A percentile compares a stretch with the other conserved stretches of the same genome.
These are phyloP conservation scores for Hypsizygus marmoreus DNA, from an alignment of 768 basidiomycete genomes.

Conservation along the genomic window DNA sequence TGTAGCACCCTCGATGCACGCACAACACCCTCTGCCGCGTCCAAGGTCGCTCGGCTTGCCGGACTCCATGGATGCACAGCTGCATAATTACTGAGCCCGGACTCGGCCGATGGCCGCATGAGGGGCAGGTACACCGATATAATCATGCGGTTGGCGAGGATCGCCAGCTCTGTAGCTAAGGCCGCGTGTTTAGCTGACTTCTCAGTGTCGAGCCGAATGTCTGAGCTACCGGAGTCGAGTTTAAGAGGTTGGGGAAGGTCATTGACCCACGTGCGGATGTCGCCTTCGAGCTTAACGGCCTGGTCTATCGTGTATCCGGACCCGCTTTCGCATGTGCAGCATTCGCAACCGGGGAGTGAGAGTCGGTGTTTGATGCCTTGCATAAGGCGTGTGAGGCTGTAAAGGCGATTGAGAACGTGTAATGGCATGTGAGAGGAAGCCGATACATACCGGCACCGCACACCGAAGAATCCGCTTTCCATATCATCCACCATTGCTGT, in stretches of 20 bases:
- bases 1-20: constrained; percentile 49
- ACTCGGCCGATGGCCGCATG: constrained; percentile 33
- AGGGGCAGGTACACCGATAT: constrained; percentile 73
- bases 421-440: constrained; percentile 4
- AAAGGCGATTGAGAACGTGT: not conserved
- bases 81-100: constrained; percentile 11
- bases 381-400: constrained; percentile 63
- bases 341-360: constrained; percentile 29
- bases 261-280: constrained; percentile 54
- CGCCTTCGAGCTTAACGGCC: constrained; percentile 56
- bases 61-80: constrained; percentile 42
- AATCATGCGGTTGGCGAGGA: constrained; percentile 61
- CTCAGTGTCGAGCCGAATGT: constrained; percentile 28
- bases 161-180: constrained; percentile 43
- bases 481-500: not conserved
- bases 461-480: constrained; percentile 43
- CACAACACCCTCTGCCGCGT: constrained; percentile 67
- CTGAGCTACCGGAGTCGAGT: constrained; percentile 19
- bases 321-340: constrained; percentile 34
- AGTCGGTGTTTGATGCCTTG: constrained; percentile 60
- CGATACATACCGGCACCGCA: constrained; percentile 60
- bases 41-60: constrained; percentile 57
- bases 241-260: constrained; percentile 53
- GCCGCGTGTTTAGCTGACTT: constrained; percentile 53
- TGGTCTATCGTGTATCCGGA: constrained; percentile 65